These are phyloP conservation scores for Malassezia vespertilionis DNA, from an alignment of 1,284 basidiomycete genomes.

Conservation along the genomic window DNA sequence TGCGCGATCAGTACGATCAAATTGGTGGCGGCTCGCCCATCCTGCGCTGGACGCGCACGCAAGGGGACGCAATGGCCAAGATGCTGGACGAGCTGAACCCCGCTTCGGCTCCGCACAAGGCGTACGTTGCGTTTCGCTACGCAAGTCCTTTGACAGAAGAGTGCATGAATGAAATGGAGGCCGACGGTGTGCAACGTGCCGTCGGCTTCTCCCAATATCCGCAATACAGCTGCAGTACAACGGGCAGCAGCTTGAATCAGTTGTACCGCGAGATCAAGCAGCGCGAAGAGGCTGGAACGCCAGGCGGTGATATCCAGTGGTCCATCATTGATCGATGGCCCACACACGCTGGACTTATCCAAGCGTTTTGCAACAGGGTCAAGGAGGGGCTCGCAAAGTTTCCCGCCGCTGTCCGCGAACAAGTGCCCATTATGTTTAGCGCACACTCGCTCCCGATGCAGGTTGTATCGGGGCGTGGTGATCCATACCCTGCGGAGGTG, in stretches of 20 bases:
- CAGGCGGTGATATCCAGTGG: conserved; percentile 66
- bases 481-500: conserved; percentile 92
- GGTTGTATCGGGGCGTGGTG: conserved; percentile 59
- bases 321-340: conserved; percentile 98
- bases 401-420: conserved; percentile 56
- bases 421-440: conserved; percentile 82
- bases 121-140: conserved; percentile 62
- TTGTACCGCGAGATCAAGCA: conserved; percentile 57
- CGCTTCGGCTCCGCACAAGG: conserved; percentile 83
- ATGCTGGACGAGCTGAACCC: conserved; percentile 89
- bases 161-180: conserved; percentile 70
- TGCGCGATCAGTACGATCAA: conserved; percentile 82
- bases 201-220: conserved; percentile 98
- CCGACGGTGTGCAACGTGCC: conserved; percentile 80
- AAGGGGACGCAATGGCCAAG: conserved; percentile 79
- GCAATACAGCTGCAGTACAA: conserved; percentile 96
- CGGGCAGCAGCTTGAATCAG: conserved; percentile 91
- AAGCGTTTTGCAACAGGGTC: conserved; percentile 83
- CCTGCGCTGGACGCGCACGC: conserved; percentile 72
- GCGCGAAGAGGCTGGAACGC: conserved; percentile 37
- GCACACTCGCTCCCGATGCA: conserved; percentile 89
- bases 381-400: conserved; percentile 72
- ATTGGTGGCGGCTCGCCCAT: conserved; percentile 99
- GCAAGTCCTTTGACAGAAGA: conserved; percentile 77
- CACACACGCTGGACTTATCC: conserved; percentile 80